Evolutionary conservation across 192 early-diverging fungal genomes (phyloP), one percentile per base, ranked within the genome.

Genomic region (Gonapodya sp.): DNA sequence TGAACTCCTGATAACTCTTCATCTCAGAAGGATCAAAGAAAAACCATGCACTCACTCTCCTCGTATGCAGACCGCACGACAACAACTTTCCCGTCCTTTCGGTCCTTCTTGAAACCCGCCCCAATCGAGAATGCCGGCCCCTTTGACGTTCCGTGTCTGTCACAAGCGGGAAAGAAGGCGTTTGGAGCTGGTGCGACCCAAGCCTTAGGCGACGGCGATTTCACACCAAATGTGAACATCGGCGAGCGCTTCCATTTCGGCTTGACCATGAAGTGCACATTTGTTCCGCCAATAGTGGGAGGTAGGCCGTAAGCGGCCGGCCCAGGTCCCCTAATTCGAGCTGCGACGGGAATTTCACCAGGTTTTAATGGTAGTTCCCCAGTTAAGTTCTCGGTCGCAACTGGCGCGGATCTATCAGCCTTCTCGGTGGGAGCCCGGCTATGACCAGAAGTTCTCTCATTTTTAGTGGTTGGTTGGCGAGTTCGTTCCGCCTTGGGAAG

Each of bases 121-220:
- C 46, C 46, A 8, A 64, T 64, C 46, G 46, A 64, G 24, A 64
- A 64, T 24, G 46, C 46, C 46, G 46, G 46, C 24, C 46, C 46
- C 24, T 64, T 64, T 8, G 46, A 16, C 46, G 46, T 24, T 8
- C 46, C 46, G 24, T 64, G 46, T 64, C 46, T 64, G 24, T 64
- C 46, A 24, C 46, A 64, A 64, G 8, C 46, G 8, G 46, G 46
- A 64, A 64, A 64, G 46, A 64, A 64, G 8, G 46, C 46, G 46
- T 64, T 64, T 8, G 46, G 46, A 64, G 46, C 46, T 64, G 46
- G 46, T 64, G 46, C 46, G 46, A 64, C 46, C 46, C 46, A 64
- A 64, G 46, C 46, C 46, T 8, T 64, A 16, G 46, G 46, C 8
- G 46, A 64, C 8, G 46, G 46, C 46, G 46, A 8, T 64, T 64